Conservation (phyloP, 73 alveolate genomes). For the Stentor roeselii region DNA sequence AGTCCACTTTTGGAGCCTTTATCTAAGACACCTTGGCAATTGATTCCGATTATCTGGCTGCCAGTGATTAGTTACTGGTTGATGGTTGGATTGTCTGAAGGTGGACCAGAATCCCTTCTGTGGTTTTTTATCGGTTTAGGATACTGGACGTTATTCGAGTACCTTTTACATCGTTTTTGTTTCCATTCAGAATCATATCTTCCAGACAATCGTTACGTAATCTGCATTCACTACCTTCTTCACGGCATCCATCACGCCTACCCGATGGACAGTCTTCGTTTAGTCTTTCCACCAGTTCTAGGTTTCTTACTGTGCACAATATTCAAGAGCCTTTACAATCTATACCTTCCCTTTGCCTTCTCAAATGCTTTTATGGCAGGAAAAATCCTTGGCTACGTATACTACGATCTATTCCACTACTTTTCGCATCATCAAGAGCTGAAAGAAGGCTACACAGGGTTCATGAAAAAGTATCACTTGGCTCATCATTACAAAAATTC, state of each 20-base stretch:
- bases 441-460: constrained; percentile 38
- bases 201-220: constrained; percentile 32
- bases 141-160: constrained; percentile 58
- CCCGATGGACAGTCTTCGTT: constrained; percentile 62
- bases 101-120: neutral
- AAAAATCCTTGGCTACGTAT: constrained; percentile 35
- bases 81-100: constrained; percentile 5
- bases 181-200: constrained; percentile 57
- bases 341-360: constrained; percentile 2
- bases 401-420: constrained; percentile 56
- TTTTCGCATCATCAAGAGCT: constrained; percentile 52
- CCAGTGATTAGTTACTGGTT: constrained; percentile 41
- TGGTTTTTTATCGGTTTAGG: constrained; percentile 23
- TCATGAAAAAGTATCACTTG: constrained; percentile 55
- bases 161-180: constrained; percentile 51
- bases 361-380: constrained; percentile 44
- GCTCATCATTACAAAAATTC: constrained; percentile 61
- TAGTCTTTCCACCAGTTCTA: constrained; percentile 59
- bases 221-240: constrained; percentile 38
- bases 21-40: constrained; percentile 61
- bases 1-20: constrained; percentile 37
- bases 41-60: constrained; percentile 52
- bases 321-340: neutral
- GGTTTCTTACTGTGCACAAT: constrained; percentile 28
- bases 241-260: constrained; percentile 77